These are phyloP conservation scores for Plasmodium malariae DNA, from an alignment of 169 alveolate species.

Conservation along the genomic window DNA sequence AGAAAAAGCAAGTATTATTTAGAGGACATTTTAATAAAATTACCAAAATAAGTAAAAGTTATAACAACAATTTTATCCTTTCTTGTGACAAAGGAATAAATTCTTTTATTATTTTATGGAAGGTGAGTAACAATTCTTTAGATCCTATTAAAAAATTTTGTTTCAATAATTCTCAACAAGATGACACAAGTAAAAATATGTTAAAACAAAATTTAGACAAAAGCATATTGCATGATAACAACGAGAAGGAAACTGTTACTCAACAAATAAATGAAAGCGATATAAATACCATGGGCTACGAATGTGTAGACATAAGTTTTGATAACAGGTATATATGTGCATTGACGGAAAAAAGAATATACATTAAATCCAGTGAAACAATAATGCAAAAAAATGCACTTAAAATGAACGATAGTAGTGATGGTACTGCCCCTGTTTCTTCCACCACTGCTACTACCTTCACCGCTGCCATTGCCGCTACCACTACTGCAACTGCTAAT, in stretches of 20 bases:
- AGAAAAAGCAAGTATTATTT: conserved; percentile 52
- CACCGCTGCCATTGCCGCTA: background rate
- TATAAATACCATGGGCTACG: conserved; percentile 43
- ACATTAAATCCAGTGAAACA: conserved; percentile 16
- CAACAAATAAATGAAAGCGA: background rate
- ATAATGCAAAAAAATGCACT: background rate
- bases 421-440: background rate
- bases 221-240: background rate
- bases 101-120: conserved; percentile 71
- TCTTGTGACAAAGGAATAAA: conserved; percentile 70
- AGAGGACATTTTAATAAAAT: conserved; percentile 73
- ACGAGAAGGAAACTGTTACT: background rate
- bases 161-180: background rate
- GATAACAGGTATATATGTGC: conserved; percentile 76
- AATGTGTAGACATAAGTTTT: conserved; percentile 69
- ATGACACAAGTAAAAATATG: background rate
- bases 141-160: conserved; percentile 44
- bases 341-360: conserved; percentile 41
- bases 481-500: background rate
- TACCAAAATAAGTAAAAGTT: conserved; percentile 49
- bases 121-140: conserved; percentile 17
- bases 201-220: background rate
- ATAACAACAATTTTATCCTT: conserved; percentile 47
- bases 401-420: background rate
- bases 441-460: background rate